Percentiles rank a stretch among this genome's conserved stretches.
Evolutionary conservation across 2,329 filamentous ascomycete genomes (phyloP).

Genomic region (Aspergillaceae sp.): DNA sequence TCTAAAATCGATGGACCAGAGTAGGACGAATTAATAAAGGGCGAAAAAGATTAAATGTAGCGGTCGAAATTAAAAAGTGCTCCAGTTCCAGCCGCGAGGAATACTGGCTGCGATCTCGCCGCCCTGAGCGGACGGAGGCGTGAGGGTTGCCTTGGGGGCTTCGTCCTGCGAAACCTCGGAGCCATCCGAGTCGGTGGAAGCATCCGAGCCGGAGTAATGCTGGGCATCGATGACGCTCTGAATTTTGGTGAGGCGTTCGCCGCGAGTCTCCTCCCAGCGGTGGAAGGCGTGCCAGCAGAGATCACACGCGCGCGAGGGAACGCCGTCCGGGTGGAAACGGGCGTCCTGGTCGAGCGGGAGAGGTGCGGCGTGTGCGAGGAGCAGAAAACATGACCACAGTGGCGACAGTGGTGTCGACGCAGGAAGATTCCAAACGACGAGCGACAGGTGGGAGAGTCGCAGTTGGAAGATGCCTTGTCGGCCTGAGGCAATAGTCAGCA

Average conservation of each 20-base stretch:
- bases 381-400: constrained; percentile 59
- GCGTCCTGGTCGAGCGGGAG: constrained; percentile 57
- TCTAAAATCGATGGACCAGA: constrained; percentile 6
- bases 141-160: constrained; percentile 12
- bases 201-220: constrained; percentile 14
- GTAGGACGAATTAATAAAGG: neutral
- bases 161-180: constrained; percentile 17
- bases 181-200: constrained; percentile 10
- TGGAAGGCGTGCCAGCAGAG: constrained; percentile 52
- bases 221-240: constrained; percentile 27
- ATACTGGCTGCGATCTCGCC: constrained; percentile 46
- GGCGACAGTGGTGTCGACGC: constrained; percentile 58
- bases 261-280: constrained; percentile 45
- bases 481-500: constrained; percentile 38
- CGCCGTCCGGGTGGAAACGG: constrained; percentile 53
- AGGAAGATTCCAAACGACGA: constrained; percentile 53
- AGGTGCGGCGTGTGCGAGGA: constrained; percentile 48
- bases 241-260: constrained; percentile 46
- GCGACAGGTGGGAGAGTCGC: constrained; percentile 51
- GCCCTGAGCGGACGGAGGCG: constrained; percentile 18
- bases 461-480: constrained; percentile 48
- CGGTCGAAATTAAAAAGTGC: constrained; percentile 44
- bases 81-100: constrained; percentile 54
- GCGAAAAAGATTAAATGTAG: constrained; percentile 2
- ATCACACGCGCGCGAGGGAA: constrained; percentile 50